Base-by-base conservation (phyloP, 805 yeast species). In the Saturnispora ahearnii region DNA sequence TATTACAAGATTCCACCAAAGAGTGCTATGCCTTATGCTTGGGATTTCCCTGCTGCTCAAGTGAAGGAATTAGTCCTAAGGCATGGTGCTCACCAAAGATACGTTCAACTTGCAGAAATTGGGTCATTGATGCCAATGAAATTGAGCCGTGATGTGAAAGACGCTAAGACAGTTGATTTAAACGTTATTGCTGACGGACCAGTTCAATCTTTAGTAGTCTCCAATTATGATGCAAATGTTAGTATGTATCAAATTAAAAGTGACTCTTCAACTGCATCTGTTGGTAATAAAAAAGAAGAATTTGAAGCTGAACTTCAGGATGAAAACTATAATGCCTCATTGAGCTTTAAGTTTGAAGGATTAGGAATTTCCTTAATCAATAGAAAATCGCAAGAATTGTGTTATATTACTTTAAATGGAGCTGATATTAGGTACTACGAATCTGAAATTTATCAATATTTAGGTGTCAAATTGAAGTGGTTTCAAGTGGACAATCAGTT, bases 161-260 rank as follows among this genome's bases (percentile, higher is more conserved):
- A 48, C 2, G 22, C 24, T 5, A 68, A 67, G 0, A 81, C 85
- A 50, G 90, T 88, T 29, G 97, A 89, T 58, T 69, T 95, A 58
- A 87, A 89, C 61, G 97, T 93, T 15, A 83, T 88, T 40, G 98
- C 97, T 0, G 98, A 93, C 70, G 99, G 98, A 0, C 96, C 96
- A 0, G 81, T 90, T 1, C 96, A 88, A 65, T 83, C 96, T 0
- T 74, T 93, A 55, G 84, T 88, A 4, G 83, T 93, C 3, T 77
- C 95, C 1, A 82, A 86, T 50, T 87, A 87, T 60, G 93, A 87
- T 57, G 84, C 90, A 6, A 77, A 81, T 2, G 73, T 78, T 5
- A 86, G 96, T 63, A 65, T 87, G 62, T 88, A 88, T 63, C 85
- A 84, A 60, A 60, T 82, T 45, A 63, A 60, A 44, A 51, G 69